These are phyloP conservation scores for Pinus taeda DNA, from an alignment of 75 land plant species.

Conservation along the genomic window DNA sequence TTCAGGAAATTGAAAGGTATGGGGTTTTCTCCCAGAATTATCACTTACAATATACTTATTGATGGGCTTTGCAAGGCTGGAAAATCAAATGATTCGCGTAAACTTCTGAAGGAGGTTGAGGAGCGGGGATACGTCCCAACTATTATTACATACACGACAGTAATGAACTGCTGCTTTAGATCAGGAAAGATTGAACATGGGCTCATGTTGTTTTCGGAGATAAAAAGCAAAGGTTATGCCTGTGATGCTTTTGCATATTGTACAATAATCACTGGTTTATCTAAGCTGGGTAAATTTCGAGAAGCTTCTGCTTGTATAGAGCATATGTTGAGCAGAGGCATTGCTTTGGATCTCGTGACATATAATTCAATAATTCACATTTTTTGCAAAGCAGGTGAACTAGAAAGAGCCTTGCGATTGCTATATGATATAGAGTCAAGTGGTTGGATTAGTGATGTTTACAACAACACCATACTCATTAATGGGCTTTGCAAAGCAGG, in stretches of 20 bases:
- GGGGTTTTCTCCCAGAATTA: constrained; percentile 36
- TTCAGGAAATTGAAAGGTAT: constrained; percentile 34
- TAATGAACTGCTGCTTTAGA: constrained; percentile 57
- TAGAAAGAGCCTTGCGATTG: constrained; percentile 41
- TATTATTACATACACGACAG: constrained; percentile 55
- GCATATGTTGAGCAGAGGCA: constrained; percentile 28
- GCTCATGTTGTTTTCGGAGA: constrained; percentile 35
- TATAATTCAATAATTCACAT: constrained; percentile 68
- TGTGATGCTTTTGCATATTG: constrained; percentile 54
- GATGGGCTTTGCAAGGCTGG: constrained; percentile 56
- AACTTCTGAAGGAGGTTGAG: constrained; percentile 32
- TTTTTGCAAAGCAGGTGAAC: constrained; percentile 43
- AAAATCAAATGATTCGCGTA: constrained; percentile 24
- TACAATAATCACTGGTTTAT: constrained; percentile 43
- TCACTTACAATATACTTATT: constrained; percentile 60
- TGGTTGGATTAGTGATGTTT: constrained; percentile 45
- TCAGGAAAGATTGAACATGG: constrained; percentile 35
- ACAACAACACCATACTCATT: constrained; percentile 58
- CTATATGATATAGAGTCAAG: constrained; percentile 37
- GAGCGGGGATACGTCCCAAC: constrained; percentile 32
- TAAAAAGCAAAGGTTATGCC: constrained; percentile 44
- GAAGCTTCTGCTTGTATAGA: constrained; percentile 38
- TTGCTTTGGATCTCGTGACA: constrained; percentile 42
- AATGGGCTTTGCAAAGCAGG: constrained; percentile 63
- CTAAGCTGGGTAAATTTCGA: constrained; percentile 31